phyloP scores from a whole-genome alignment of 768 basidiomycete genomes.

The Sistotremastrum suecicum region DNA sequence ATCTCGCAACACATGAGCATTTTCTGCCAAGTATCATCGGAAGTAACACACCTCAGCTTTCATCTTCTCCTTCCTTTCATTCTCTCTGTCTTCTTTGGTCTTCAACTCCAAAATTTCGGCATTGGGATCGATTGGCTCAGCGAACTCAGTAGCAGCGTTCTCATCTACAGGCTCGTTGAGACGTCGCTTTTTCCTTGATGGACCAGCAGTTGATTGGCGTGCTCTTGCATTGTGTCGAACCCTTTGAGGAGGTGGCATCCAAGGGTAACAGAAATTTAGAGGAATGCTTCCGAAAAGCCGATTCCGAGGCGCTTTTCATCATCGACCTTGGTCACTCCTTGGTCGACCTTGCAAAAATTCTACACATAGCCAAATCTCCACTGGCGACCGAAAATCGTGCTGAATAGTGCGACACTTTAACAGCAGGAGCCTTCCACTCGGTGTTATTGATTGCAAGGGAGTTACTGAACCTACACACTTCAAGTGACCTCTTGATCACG shows the following conservation, averaged over 20 bases:
- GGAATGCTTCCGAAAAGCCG: no score
- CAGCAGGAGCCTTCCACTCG: no score
- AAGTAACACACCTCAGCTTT: constrained; percentile 39
- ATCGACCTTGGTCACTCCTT: no score
- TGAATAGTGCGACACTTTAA: no score
- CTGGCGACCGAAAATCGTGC: no score
- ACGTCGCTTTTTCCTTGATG: constrained; percentile 46
- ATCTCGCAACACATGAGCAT: not conserved
- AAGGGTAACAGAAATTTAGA: no score
- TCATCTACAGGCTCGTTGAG: constrained; percentile 24
- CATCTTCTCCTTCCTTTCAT: constrained; percentile 43
- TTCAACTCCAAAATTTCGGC: constrained; percentile 44
- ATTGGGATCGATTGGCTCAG: constrained; percentile 34
- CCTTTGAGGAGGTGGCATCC: not conserved
- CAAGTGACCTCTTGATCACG: no score
- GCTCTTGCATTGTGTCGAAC: constrained; percentile 51
- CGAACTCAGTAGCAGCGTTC: constrained; percentile 10
- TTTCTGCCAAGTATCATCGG: not conserved
- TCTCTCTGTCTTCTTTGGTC: constrained; percentile 44
- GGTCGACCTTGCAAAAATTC: no score
- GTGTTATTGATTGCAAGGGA: no score
- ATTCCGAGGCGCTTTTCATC: no score
- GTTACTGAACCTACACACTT: no score
- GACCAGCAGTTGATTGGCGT: constrained; percentile 40
- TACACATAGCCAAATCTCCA: no score